These are phyloP conservation scores for Sutorius eximius DNA, from an alignment of 1,284 basidiomycete species.

Conservation along the genomic window DNA sequence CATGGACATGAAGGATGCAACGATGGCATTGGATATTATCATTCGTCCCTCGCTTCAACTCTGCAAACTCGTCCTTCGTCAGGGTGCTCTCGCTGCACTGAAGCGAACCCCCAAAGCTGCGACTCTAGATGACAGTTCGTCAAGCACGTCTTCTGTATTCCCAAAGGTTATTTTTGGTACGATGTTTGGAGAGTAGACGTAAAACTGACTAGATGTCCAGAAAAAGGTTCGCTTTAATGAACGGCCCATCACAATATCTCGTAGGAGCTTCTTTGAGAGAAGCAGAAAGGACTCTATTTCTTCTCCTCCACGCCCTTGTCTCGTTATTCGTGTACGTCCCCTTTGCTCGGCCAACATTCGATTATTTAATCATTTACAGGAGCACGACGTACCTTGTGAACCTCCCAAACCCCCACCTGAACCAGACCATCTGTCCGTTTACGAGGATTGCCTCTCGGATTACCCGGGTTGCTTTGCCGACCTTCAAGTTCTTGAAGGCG, in stretches of 20 bases:
- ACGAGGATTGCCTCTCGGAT: slow-evolving; percentile 32
- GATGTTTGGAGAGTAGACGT: neutral
- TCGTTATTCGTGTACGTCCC: slow-evolving; percentile 26
- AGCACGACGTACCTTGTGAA: neutral
- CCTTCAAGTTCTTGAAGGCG: slow-evolving; percentile 21
- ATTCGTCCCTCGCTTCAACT: slow-evolving; percentile 26
- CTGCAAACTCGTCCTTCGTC: slow-evolving; percentile 19
- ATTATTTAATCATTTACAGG: slow-evolving; percentile 13
- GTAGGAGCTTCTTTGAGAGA: slow-evolving; percentile 23
- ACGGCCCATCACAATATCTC: slow-evolving; percentile 26
- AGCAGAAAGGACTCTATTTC: slow-evolving; percentile 10
- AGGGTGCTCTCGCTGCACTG: neutral
- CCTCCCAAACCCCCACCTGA: slow-evolving; percentile 1
- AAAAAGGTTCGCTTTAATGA: slow-evolving; percentile 33
- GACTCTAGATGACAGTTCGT: slow-evolving; percentile 4
- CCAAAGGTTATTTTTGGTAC: slow-evolving; percentile 18
- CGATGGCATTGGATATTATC: slow-evolving; percentile 21
- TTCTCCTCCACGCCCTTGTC: slow-evolving; percentile 29
- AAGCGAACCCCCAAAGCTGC: slow-evolving; percentile 8
- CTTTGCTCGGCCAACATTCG: neutral
- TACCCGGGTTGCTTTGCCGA: slow-evolving; percentile 22
- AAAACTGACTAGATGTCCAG: slow-evolving; percentile 14
- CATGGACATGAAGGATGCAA: slow-evolving; percentile 18
- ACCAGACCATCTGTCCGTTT: slow-evolving; percentile 26
- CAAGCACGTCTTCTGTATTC: slow-evolving; percentile 9